phyloP scores from a whole-genome alignment of 2,329 filamentous ascomycete species.

The Calonectria hawksworthii region DNA sequence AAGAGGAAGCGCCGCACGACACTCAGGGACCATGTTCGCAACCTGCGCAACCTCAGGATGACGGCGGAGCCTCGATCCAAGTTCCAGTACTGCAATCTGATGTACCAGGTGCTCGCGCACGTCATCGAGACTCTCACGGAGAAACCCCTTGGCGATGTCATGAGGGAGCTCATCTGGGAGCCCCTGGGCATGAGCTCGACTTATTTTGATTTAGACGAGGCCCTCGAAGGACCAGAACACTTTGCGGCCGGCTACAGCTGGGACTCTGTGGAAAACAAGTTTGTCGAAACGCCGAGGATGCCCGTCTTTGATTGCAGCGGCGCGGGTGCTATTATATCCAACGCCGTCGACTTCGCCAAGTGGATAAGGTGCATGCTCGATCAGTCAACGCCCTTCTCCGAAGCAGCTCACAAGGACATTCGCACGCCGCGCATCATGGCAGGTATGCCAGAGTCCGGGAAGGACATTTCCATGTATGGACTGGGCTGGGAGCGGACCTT shows the following conservation, averaged over 20 bases:
- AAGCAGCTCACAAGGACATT: conserved; percentile 46
- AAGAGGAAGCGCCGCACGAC: conserved; percentile 49
- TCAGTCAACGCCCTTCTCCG: conserved; percentile 40
- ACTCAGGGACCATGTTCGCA: conserved; percentile 55
- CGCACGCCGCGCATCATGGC: conserved; percentile 51
- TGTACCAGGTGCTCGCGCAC: conserved; percentile 61
- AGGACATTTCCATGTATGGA: conserved; percentile 45
- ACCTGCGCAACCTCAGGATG: conserved; percentile 61
- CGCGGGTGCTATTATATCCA: conserved; percentile 60
- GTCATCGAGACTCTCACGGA: conserved; percentile 61
- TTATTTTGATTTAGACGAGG: conserved; percentile 49
- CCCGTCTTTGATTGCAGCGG: conserved; percentile 51
- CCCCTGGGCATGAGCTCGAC: conserved; percentile 64
- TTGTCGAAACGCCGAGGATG: conserved; percentile 45
- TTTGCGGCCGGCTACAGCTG: conserved; percentile 61
- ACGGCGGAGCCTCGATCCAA: conserved; percentile 58
- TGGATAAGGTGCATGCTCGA: conserved; percentile 65
- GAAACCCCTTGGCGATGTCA: conserved; percentile 54
- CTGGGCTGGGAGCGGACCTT: conserved; percentile 48
- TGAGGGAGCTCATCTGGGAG: conserved; percentile 58
- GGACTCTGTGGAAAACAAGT: conserved; percentile 42
- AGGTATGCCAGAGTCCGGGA: not conserved
- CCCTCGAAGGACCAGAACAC: conserved; percentile 37
- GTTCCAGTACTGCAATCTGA: conserved; percentile 66
- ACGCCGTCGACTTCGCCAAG: conserved; percentile 63